Conservation (phyloP, 768 basidiomycete genomes). For the Lentinula guzmanii region DNA sequence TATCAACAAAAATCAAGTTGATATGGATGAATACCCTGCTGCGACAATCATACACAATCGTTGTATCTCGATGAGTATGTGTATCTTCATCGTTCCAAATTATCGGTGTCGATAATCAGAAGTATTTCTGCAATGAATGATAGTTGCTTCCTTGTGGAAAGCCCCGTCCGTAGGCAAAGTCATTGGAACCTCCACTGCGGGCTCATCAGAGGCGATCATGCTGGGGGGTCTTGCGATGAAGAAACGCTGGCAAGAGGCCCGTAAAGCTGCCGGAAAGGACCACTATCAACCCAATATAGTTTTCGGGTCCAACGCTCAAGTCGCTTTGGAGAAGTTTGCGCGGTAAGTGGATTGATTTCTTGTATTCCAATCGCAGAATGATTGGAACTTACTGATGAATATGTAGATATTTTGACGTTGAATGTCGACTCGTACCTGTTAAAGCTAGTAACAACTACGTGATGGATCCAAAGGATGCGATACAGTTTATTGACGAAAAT, state of each 20-base stretch:
- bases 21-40: slow-evolving; percentile 64
- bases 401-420: slow-evolving; percentile 55
- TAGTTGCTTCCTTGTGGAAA: slow-evolving; percentile 58
- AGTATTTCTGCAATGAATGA: neutral
- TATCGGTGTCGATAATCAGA: neutral
- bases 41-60: slow-evolving; percentile 47
- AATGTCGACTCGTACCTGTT: slow-evolving; percentile 44
- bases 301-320: slow-evolving; percentile 58
- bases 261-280: slow-evolving; percentile 55
- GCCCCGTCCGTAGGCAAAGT: slow-evolving; percentile 50
- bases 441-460: slow-evolving; percentile 38
- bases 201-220: slow-evolving; percentile 64
- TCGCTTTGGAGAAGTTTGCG: slow-evolving; percentile 62
- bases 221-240: slow-evolving; percentile 68
- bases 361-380: neutral
- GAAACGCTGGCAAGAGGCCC: slow-evolving; percentile 57
- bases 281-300: slow-evolving; percentile 51
- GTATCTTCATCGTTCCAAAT: slow-evolving; percentile 1
- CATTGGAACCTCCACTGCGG: slow-evolving; percentile 60
- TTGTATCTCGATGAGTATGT: slow-evolving; percentile 48
- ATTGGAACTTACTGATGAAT: slow-evolving; percentile 1
- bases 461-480: slow-evolving; percentile 52
- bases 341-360: slow-evolving; percentile 20
- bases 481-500: slow-evolving; percentile 62
- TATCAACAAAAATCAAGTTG: slow-evolving; percentile 58